Evolutionary conservation across 2,329 filamentous ascomycete genomes (phyloP).

Genomic region (Pseudogymnoascus sp.): DNA sequence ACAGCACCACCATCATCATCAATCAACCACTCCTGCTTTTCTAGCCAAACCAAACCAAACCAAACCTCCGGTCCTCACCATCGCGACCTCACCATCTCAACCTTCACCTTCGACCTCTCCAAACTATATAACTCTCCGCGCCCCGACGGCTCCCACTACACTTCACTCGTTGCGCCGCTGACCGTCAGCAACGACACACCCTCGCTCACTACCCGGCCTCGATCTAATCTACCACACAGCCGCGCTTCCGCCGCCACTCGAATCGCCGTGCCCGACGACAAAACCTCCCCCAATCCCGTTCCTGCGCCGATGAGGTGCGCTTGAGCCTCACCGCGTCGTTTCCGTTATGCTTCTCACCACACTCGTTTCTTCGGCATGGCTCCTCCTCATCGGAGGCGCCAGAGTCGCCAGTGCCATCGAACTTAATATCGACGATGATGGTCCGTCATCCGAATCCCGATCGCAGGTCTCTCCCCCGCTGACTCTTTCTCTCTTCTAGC

Average conservation of each 20-base stretch:
- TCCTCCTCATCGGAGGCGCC: background rate
- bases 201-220: background rate
- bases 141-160: background rate
- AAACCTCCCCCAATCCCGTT: background rate
- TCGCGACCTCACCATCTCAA: background rate
- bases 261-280: background rate
- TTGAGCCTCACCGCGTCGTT: background rate
- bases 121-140: background rate
- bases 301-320: constrained; percentile 4
- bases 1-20: background rate
- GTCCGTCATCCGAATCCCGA: background rate
- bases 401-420: background rate
- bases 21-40: background rate
- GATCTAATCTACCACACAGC: background rate
- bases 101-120: background rate
- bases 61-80: background rate
- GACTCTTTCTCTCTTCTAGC: constrained; percentile 31
- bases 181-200: background rate
- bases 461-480: background rate
- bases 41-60: too few species aligned
- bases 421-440: background rate
- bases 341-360: background rate
- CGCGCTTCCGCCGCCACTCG: background rate
- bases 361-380: background rate
- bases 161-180: background rate